Conservation (phyloP, 1,284 basidiomycete species). For the Phaffia rhodozyma region DNA sequence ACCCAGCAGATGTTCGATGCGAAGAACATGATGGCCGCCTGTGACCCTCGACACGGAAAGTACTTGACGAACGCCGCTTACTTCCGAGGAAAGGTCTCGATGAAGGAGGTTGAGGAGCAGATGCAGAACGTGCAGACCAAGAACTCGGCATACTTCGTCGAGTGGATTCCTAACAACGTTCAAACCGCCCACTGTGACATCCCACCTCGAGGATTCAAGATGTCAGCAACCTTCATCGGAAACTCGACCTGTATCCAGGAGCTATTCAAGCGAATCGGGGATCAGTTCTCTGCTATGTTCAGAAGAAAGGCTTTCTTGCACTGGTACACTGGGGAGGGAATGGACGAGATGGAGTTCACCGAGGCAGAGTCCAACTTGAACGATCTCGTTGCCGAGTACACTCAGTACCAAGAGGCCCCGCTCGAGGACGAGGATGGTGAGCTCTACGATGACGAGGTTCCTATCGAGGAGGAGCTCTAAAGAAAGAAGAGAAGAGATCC, state of each 20-base stretch:
- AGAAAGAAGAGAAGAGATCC: slow-evolving; percentile 4
- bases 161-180: slow-evolving; percentile 98
- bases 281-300: slow-evolving; percentile 84
- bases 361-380: slow-evolving; percentile 31
- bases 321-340: slow-evolving; percentile 69
- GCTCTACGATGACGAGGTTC: slow-evolving; percentile 7
- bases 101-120: slow-evolving; percentile 98
- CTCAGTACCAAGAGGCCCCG: slow-evolving; percentile 19
- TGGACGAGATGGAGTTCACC: slow-evolving; percentile 57
- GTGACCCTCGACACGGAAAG: slow-evolving; percentile 42
- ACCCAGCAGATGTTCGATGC: slow-evolving; percentile 98
- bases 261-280: slow-evolving; percentile 91
- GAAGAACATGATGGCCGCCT: slow-evolving; percentile 96
- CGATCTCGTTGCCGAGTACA: slow-evolving; percentile 34
- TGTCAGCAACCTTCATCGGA: slow-evolving; percentile 93
- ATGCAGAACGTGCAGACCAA: slow-evolving; percentile 97
- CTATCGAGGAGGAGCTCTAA: slow-evolving; percentile 3
- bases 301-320: slow-evolving; percentile 75
- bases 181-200: slow-evolving; percentile 89
- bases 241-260: slow-evolving; percentile 95
- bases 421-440: slow-evolving; percentile 5
- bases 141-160: slow-evolving; percentile 94
- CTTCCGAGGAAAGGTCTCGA: slow-evolving; percentile 97
- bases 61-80: slow-evolving; percentile 70
- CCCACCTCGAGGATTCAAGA: slow-evolving; percentile 81